These are phyloP conservation scores for Xylariaceae sp. DNA, from an alignment of 2,329 filamentous ascomycete genomes.

Conservation along the genomic window DNA sequence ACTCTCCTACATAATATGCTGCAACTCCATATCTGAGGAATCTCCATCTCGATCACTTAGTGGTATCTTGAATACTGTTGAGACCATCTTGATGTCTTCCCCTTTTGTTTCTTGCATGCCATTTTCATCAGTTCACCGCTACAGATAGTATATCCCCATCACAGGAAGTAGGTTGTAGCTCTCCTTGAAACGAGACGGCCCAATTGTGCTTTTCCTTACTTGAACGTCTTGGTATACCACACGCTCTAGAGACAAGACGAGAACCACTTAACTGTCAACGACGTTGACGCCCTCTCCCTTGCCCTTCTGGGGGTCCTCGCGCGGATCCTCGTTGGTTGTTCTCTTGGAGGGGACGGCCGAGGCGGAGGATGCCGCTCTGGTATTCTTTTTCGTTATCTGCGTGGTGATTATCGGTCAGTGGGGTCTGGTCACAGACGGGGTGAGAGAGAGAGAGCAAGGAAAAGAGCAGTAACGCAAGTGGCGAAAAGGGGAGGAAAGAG, in stretches of 20 bases:
- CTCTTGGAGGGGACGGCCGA: slow-evolving; percentile 24
- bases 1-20: no score
- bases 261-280: background rate
- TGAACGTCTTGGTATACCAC: background rate
- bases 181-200: no score
- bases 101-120: no score
- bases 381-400: slow-evolving; percentile 19
- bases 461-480: background rate
- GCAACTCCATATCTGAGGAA: no score
- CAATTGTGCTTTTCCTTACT: background rate
- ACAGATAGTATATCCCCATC: no score
- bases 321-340: slow-evolving; percentile 19
- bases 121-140: no score
- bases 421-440: background rate
- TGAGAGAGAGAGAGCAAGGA: background rate
- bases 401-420: background rate
- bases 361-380: slow-evolving; percentile 16
- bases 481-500: background rate
- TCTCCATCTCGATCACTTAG: no score
- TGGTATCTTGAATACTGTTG: no score
- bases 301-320: slow-evolving; percentile 26
- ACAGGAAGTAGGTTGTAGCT: no score
- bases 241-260: background rate
- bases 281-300: slow-evolving; percentile 12
- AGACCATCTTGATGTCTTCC: no score